Percentiles rank a stretch among this genome's conserved stretches.
Evolutionary conservation across 352 stramenopile genomes (phyloP).

Genomic region (Phytopythium aichiense): DNA sequence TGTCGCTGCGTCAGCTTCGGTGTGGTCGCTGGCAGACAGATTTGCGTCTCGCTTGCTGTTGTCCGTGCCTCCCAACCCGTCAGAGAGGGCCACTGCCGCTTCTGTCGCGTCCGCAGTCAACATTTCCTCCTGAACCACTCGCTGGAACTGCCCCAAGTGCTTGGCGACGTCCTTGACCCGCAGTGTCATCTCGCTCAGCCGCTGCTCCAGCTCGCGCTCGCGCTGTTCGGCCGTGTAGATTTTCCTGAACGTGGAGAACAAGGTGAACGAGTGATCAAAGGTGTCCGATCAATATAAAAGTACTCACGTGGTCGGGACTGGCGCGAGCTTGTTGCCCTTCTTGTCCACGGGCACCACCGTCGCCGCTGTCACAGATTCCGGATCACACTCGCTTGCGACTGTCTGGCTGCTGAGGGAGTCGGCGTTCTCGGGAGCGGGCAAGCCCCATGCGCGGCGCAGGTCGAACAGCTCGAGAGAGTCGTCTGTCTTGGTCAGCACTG

Average conservation of each 20-base stretch:
- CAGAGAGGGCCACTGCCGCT: not conserved
- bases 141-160: constrained; percentile 35
- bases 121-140: constrained; percentile 30
- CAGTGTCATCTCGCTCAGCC: constrained; percentile 27
- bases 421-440: constrained; percentile 5
- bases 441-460: constrained; percentile 52
- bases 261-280: not conserved
- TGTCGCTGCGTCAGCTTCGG: not conserved
- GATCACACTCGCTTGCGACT: not conserved
- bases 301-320: not conserved
- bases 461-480: constrained; percentile 37
- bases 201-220: constrained; percentile 39
- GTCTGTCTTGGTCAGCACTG: constrained; percentile 31
- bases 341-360: not conserved
- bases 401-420: not conserved
- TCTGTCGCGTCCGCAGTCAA: not conserved
- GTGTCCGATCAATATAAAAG: not conserved
- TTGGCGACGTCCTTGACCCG: constrained; percentile 29
- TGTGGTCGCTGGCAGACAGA: not conserved
- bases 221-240: constrained; percentile 35
- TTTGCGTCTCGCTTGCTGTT: not conserved
- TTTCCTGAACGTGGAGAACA: constrained; percentile 14
- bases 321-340: not conserved
- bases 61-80: too few relatives aligned
- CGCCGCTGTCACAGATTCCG: not conserved